Conservation (phyloP, 2,329 filamentous ascomycete species). For the Tothia fuscella region DNA sequence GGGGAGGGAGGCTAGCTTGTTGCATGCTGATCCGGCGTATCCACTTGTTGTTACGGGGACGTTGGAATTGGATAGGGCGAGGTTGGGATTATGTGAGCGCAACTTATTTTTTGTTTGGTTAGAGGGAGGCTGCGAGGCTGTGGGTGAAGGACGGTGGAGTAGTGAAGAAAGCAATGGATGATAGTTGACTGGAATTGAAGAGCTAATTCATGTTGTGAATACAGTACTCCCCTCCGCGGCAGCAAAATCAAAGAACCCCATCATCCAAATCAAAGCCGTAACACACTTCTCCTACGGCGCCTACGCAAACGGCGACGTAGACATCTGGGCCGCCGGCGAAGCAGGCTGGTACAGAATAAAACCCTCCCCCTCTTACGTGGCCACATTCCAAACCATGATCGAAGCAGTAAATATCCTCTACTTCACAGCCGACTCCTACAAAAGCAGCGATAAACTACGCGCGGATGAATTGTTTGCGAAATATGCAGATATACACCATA, state of each 20-base stretch:
- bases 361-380: constrained; percentile 45
- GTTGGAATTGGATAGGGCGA: constrained; percentile 25
- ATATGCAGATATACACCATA: constrained; percentile 25
- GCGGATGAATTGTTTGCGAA: constrained; percentile 11
- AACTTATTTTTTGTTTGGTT: background rate
- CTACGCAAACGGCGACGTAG: constrained; percentile 43
- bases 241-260: constrained; percentile 8
- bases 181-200: constrained; percentile 3
- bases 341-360: constrained; percentile 59
- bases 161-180: too few relatives aligned
- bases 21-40: constrained; percentile 47
- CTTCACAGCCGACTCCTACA: constrained; percentile 46
- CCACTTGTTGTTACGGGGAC: constrained; percentile 51
- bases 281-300: constrained; percentile 36
- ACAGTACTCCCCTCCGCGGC: constrained; percentile 10
- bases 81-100: constrained; percentile 15
- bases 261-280: constrained; percentile 33
- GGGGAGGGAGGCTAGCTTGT: constrained; percentile 41
- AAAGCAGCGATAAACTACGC: background rate
- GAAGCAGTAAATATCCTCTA: constrained; percentile 55
- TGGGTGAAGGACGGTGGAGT: too few relatives aligned
- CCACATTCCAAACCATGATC: constrained; percentile 47
- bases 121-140: constrained; percentile 6
- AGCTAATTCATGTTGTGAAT: constrained; percentile 4
- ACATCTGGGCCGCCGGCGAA: constrained; percentile 54